These are phyloP conservation scores for Mortierella sp. DNA, from an alignment of 371 early-diverging fungal species.

Conservation along the genomic window DNA sequence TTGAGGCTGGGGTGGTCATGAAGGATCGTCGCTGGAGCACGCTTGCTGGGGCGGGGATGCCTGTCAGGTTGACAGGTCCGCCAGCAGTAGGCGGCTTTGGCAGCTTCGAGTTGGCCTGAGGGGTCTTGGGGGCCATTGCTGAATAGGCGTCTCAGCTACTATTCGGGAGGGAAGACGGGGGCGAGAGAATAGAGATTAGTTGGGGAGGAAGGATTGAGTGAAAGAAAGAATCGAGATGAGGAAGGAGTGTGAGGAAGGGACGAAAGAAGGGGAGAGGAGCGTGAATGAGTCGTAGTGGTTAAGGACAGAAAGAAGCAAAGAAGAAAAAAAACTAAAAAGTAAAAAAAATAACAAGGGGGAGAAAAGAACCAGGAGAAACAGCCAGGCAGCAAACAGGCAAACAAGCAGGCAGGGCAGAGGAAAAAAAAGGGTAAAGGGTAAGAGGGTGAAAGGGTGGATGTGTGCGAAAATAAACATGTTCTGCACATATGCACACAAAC, in stretches of 20 bases:
- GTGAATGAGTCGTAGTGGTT: neutral
- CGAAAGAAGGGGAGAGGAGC: neutral
- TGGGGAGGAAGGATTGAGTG: neutral
- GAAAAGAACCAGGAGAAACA: neutral
- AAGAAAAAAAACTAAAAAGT: constrained; percentile 1
- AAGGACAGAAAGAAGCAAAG: neutral
- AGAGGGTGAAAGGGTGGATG: neutral
- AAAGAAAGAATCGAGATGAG: neutral
- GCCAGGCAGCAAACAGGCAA: neutral
- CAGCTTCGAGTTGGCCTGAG: constrained; percentile 54
- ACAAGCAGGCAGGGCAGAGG: neutral
- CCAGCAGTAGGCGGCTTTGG: constrained; percentile 52
- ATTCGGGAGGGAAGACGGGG: neutral
- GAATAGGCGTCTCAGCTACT: constrained; percentile 22
- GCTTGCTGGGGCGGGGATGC: constrained; percentile 41
- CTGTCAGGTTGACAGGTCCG: constrained; percentile 31
- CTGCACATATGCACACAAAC: neutral
- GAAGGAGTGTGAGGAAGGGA: neutral
- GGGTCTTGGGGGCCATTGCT: constrained; percentile 58
- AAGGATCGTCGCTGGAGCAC: constrained; percentile 53
- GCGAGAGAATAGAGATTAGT: neutral
- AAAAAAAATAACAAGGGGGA: neutral
- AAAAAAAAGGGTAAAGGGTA: neutral
- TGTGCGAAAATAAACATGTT: neutral
- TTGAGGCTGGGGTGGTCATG: constrained; percentile 21